Base-by-base conservation (phyloP, 495 filamentous ascomycete species). In the Mycothermus thermophilus region DNA sequence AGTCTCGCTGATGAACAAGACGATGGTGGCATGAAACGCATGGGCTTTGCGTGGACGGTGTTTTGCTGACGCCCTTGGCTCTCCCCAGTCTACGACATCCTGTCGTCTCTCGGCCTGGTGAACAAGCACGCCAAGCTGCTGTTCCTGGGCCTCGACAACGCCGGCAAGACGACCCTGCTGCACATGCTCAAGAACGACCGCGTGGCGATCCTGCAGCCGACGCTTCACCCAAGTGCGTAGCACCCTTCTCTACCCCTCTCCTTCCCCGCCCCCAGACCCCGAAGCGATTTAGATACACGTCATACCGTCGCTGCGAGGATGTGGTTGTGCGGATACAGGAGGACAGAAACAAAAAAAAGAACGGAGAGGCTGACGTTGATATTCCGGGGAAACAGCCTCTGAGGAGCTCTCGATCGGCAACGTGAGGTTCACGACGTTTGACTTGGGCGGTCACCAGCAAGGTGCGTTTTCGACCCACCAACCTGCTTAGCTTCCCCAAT, bases 161-260 rank as follows among this genome's bases (percentile, higher is more conserved):
- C 90, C 30, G 90, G 88, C 58, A 95, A 97, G 69, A 97, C 92
- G 13, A 96, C 90, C 21, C 62, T 88, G 35, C 61, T 90, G 45
- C 81, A 88, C 58, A 87, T 90, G 85, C 58, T 92, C 57, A 94
- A 95, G 80, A 95, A 93, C 59, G 85, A 95, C 64, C 79, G 85
- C 54, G 85, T 95, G 42, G 87, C 88, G 36, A 83, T 93, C 49
- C 69, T 95, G 32, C 80, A 83, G 59, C 90, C 88, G 30, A 93
- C 82, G 37, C 67, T 86, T 30, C 83, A 92, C 66, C 83, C 84
- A 1, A 90, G 81, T 87, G 61, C 59, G 79, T 72, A 25, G 11
- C 12, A 13, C 20, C 29, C 12, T 15, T 24, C n/a, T 27, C 12
- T 10, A 9, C 19, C 13, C 14, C 3, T 6, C n/a, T n/a, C n/a